Conservation (phyloP, 2,329 filamentous ascomycete species). For the Phoma sp. region DNA sequence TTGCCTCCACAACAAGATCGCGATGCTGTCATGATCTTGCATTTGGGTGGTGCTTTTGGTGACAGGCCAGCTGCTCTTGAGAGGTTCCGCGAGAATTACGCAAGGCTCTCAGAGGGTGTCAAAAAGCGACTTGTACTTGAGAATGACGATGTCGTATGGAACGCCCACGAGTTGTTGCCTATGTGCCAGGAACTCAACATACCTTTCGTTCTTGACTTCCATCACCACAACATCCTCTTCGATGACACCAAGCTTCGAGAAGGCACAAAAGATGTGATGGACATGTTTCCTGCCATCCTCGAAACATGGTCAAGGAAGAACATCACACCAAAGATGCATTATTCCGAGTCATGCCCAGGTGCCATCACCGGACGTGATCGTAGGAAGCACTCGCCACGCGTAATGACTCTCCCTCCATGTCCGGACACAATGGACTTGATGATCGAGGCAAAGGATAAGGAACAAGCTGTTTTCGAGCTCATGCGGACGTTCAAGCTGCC, state of each 20-base stretch:
- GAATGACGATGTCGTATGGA: slow-evolving; percentile 93
- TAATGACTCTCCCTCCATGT: slow-evolving; percentile 82
- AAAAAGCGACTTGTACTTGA: slow-evolving; percentile 87
- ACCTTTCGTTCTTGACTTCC: slow-evolving; percentile 88
- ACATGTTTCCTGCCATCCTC: slow-evolving; percentile 76
- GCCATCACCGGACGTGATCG: slow-evolving; percentile 79
- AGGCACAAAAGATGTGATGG: slow-evolving; percentile 81
- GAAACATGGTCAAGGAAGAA: slow-evolving; percentile 83
- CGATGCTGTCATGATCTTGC: slow-evolving; percentile 92
- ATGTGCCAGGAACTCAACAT: slow-evolving; percentile 95
- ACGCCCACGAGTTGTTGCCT: slow-evolving; percentile 88
- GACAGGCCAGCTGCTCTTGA: slow-evolving; percentile 81
- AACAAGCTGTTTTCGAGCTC: slow-evolving; percentile 92
- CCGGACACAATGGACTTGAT: slow-evolving; percentile 88
- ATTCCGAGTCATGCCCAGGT: slow-evolving; percentile 79
- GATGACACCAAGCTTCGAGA: slow-evolving; percentile 75
- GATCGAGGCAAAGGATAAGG: slow-evolving; percentile 98
- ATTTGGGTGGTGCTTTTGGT: slow-evolving; percentile 90
- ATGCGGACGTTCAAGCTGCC: slow-evolving; percentile 89
- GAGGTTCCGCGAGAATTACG: slow-evolving; percentile 79
- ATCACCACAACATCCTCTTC: slow-evolving; percentile 95
- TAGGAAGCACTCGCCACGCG: slow-evolving; percentile 83
- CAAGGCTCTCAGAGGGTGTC: slow-evolving; percentile 68
- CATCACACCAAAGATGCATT: slow-evolving; percentile 96
- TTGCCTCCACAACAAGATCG: slow-evolving; percentile 79